Evolutionary conservation across 805 yeast species (phyloP), one percentile per base, ranked within the genome.

Genomic region (Teunomyces stri): DNA sequence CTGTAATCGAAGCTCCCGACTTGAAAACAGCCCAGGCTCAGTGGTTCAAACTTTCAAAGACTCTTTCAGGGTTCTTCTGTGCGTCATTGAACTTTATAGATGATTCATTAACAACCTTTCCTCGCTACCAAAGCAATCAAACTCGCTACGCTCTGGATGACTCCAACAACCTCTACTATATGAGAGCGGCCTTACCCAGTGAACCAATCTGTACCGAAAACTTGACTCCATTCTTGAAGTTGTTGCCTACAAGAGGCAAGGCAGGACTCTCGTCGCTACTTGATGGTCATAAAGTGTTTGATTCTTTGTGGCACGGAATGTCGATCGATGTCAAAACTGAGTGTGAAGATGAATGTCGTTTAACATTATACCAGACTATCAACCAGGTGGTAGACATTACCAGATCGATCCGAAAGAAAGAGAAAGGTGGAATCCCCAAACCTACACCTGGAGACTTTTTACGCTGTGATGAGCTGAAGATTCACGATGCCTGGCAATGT

Each of bases 171-270:
- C 60, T 83, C 21, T 87, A 73, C 57, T 66, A 85, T 16, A 61
- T 91, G 52, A 76, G 96, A 51, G 96, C 97, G 5, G 87, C 97
- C 0, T 76, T 94, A 43, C 97, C 99, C 0, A 81, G 92, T 51
- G 99, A 94, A 61, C 96, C 97, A 0, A 84, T 94, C 13, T 94
- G 99, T 66, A 94, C 99, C 0, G 99, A 94, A 64, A 94, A 94
- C 67, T 75, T 94, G 60, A 92, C 99, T 0, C 98, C 99, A 0
- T 89, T 92, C 56, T 65, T 94, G 51, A 91, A 90, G 61, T 72
- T 94, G 51, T 74, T 94, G 25, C 98, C 99, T 3, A 87, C 97
- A 9, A 85, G 89, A 60, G 97, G 97, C 2, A 86, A 84, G 62
- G 83, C 95, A 0, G 99, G 99, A 2, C 71, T 94, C 34, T 80